Evolutionary conservation across 805 yeast species (phyloP).

Genomic region (Tetrapisispora nanseiensis): DNA sequence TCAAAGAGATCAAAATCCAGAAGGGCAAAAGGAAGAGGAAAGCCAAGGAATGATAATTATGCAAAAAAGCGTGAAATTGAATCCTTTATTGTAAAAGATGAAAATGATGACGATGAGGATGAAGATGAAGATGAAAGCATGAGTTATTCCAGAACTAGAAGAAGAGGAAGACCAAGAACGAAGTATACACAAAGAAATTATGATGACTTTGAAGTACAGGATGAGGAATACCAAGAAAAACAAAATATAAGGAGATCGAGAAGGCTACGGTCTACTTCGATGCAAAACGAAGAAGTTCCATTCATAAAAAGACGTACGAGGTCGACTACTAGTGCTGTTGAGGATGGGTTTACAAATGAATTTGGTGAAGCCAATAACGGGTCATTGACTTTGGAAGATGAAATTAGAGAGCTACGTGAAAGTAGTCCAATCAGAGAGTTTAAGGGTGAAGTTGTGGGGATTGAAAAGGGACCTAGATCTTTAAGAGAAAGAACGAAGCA

Average conservation of each 20-base stretch:
- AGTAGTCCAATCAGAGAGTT: slow-evolving; percentile 44
- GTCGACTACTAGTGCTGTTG: slow-evolving; percentile 14
- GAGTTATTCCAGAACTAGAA: background rate
- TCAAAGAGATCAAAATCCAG: background rate
- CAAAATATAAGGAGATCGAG: slow-evolving; percentile 8
- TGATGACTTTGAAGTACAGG: slow-evolving; percentile 4
- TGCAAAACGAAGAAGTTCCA: slow-evolving; percentile 12
- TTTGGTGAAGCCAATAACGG: slow-evolving; percentile 13
- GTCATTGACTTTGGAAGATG: slow-evolving; percentile 44
- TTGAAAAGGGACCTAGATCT: slow-evolving; percentile 31
- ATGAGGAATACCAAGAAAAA: slow-evolving; percentile 3
- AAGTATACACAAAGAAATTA: slow-evolving; percentile 1
- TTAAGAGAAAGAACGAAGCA: slow-evolving; percentile 61
- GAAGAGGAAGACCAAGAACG: slow-evolving; percentile 2
- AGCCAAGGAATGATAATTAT: slow-evolving; percentile 8
- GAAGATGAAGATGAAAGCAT: slow-evolving; percentile 17
- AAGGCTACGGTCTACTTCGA: slow-evolving; percentile 3
- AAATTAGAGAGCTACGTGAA: slow-evolving; percentile 54
- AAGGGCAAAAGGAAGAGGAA: slow-evolving; percentile 7
- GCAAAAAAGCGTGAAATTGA: slow-evolving; percentile 15
- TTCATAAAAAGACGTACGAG: slow-evolving; percentile 18
- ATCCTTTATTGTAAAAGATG: slow-evolving; percentile 25
- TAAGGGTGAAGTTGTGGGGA: slow-evolving; percentile 1
- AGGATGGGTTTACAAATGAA: slow-evolving; percentile 18
- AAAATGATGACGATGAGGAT: slow-evolving; percentile 19